Evolutionary conservation across 2,329 filamentous ascomycete genomes (phyloP), one percentile per base, ranked within the genome.

Genomic region (Thermoascus crustaceus): DNA sequence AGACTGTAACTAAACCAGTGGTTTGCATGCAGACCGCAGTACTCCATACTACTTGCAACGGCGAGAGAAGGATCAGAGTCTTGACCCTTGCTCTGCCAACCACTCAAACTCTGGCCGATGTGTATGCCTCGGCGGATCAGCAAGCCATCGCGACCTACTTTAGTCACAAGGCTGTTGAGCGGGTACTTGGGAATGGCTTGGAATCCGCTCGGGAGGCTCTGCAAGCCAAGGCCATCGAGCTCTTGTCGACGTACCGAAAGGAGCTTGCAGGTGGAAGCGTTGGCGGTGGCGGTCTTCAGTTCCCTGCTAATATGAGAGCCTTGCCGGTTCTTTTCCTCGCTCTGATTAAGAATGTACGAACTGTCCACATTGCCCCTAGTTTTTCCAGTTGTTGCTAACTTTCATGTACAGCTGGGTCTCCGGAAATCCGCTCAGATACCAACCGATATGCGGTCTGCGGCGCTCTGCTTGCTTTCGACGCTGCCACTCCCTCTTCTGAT

Each of bases 141-240:
- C 82, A 82, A 52, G 91, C 91, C 9, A 86, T 98, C 49, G 83
- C 88, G 3, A 84, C 85, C 8, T 96, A 89, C 69, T 96, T 89
- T 70, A 89, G 83, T 50, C 91, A 98, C 73, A 96, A 96, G 69
- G 91, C 91, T 10, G 91, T 96, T 3, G 91, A 98, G 68, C 76
- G 86, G 49, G 80, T 84, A 7, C 69, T 98, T 24, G 82, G 85
- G 50, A 85, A 78, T 50, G 88, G 89, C 24, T 70, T 98, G 34
- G 91, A 98, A 50, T 82, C 86, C 31, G 91, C 91, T 33, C 76
- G 91, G 26, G 91, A 98, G 61, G 82, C 86, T 30, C 71, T 96
- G 27, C 87, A 95, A 60, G 78, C 80, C 46, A 98, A 98, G 72
- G 70, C 94, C 26, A 82, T 87, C 18, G 91, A 98, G 66, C 75